Evolutionary conservation across 148 eudicot genomes (phyloP).

Genomic region (Cornus suecica): DNA sequence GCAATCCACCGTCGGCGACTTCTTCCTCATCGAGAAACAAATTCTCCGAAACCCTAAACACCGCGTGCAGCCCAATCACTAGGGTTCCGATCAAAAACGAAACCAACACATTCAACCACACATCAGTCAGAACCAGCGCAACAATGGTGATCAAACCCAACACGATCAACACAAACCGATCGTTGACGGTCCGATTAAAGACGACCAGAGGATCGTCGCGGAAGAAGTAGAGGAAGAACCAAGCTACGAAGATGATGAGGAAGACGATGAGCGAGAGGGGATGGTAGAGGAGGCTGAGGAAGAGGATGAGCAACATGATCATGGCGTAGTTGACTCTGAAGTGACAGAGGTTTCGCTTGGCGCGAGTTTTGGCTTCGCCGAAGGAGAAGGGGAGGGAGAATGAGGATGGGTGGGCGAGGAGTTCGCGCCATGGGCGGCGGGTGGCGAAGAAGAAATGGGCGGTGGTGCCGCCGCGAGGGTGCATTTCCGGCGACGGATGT

Average conservation of each 20-base stretch:
- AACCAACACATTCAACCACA: constrained; percentile 42
- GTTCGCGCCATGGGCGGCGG: constrained; percentile 49
- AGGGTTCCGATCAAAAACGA: constrained; percentile 20
- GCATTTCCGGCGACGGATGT: constrained; percentile 16
- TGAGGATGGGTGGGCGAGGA: constrained; percentile 33
- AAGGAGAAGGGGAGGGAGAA: constrained; percentile 36
- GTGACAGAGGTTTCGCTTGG: constrained; percentile 44
- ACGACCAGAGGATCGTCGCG: constrained; percentile 27
- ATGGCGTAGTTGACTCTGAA: constrained; percentile 52
- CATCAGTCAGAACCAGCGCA: constrained; percentile 32
- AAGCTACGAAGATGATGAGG: constrained; percentile 26
- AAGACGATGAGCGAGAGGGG: constrained; percentile 51
- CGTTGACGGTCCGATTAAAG: constrained; percentile 26
- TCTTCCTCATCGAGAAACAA: constrained; percentile 43
- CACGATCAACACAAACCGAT: constrained; percentile 24
- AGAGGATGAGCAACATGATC: constrained; percentile 26
- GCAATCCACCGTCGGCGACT: constrained; percentile 22
- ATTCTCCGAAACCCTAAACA: constrained; percentile 41
- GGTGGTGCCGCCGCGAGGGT: constrained; percentile 23
- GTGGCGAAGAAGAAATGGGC: constrained; percentile 24
- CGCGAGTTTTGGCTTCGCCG: constrained; percentile 22
- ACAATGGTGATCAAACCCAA: constrained; percentile 30
- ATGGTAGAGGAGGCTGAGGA: constrained; percentile 41
- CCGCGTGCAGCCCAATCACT: constrained; percentile 33
- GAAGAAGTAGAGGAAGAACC: constrained; percentile 45